These are phyloP conservation scores for Leavenworthia alabamica DNA, from an alignment of 345 rosid species.

Conservation along the genomic window DNA sequence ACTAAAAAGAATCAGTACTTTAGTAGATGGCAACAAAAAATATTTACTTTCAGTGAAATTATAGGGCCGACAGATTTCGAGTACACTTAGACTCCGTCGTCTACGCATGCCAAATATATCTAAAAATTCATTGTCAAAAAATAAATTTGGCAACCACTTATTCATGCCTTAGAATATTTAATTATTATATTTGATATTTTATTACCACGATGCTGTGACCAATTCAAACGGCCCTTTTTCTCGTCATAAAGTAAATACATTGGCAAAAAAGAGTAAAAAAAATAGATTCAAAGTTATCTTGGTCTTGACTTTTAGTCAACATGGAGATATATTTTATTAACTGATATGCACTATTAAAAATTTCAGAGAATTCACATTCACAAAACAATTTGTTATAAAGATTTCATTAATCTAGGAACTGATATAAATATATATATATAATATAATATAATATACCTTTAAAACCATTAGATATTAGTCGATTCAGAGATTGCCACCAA, in stretches of 20 bases:
- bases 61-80: neutral
- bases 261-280: neutral
- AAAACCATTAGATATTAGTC: neutral
- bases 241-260: neutral
- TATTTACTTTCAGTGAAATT: neutral
- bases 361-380: neutral
- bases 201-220: neutral
- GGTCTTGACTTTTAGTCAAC: neutral
- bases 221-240: neutral
- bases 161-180: neutral
- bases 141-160: neutral
- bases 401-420: neutral
- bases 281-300: neutral
- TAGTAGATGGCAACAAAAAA: neutral
- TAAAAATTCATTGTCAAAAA: neutral
- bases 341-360: neutral
- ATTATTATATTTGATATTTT: neutral
- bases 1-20: neutral
- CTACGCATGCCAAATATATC: neutral
- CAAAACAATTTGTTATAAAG: neutral
- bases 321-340: neutral
- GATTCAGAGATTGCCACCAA: neutral
- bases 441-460: no score
- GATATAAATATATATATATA: no score
- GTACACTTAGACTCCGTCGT: neutral